Base-by-base conservation (phyloP, 805 yeast genomes). In the Saturnispora saitoi region DNA sequence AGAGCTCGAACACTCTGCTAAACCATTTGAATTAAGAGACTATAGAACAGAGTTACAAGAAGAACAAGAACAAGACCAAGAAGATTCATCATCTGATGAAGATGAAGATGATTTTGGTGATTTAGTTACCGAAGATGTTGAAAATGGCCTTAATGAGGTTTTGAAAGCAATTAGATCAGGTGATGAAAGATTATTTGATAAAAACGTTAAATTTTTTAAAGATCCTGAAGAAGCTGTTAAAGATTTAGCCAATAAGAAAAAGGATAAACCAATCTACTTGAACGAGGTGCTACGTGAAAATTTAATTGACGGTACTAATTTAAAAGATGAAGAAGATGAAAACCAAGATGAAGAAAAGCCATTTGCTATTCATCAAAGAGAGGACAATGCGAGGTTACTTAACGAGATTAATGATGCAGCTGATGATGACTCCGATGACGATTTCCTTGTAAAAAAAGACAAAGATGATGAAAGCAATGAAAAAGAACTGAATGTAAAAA, bases 61-160 rank as follows among this genome's bases (percentile, higher is more conserved):
- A 38, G 57, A 55, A 20, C 43, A 55, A 17, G 47, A 51, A 31
- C 53, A 64, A 56, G 63, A 57, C 3, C 61, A 55, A 14, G 60
- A 42, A 11, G 39, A 44, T 30, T 36, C 38, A 5, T 51, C 50
- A 4, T 49, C 49, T 12, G 32, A 32, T n/a, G 45, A 42, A 11
- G 88, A 81, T 4, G 99, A 91, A 66, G 99, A 93, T 62, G 96
- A 90, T 51, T 82, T 65, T 56, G 99, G 96, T 46, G 95, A 89
- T 29, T 70, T 93, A 45, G 73, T 87, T 47, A 91, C 97, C 0
- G 88, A 79, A 43, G 89, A 85, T 45, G 86, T 93, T 9, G 97
- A 93, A 54, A 65, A 72, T 17, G 95, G 95, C 22, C 81, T 93
- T 55, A 71, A 75, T 45, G 73, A 80, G 39, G 95, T 93, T 2